Evolutionary conservation across 2,329 filamentous ascomycete genomes (phyloP).

Genomic region (Cryoendolithus antarcticus): DNA sequence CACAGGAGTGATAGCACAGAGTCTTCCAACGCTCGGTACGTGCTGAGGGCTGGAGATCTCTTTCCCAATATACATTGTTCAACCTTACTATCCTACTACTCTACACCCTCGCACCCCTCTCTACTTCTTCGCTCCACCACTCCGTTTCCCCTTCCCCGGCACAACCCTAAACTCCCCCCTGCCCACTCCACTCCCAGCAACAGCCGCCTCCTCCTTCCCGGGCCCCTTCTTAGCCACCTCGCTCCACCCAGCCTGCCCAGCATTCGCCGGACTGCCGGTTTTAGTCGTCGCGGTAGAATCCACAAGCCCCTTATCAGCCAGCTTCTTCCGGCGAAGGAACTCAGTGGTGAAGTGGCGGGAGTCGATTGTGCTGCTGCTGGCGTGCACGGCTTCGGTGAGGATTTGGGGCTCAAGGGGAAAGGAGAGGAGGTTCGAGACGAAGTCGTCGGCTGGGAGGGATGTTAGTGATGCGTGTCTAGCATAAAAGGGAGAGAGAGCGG

Average conservation of each 20-base stretch:
- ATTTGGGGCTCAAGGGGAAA: conserved; percentile 68
- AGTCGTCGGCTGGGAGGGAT: conserved; percentile 53
- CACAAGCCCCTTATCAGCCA: conserved; percentile 82
- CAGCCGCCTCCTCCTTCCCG: conserved; percentile 22
- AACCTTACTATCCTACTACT: too few species aligned
- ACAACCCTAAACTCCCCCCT: conserved; percentile 75
- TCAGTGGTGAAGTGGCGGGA: conserved; percentile 88
- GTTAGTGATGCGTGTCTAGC: conserved; percentile 21
- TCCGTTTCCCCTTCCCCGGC: conserved; percentile 67
- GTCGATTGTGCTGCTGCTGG: conserved; percentile 77
- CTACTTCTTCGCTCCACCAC: too few species aligned
- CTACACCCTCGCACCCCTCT: too few species aligned
- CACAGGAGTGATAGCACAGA: too few species aligned
- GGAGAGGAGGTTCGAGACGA: conserved; percentile 61
- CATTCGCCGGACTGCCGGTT: conserved; percentile 38
- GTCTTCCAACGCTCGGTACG: too few species aligned
- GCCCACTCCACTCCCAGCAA: conserved; percentile 22
- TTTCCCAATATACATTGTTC: too few species aligned
- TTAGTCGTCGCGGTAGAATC: conserved; percentile 46
- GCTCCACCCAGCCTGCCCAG: conserved; percentile 58
- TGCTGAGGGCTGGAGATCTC: too few species aligned
- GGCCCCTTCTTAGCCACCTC: conserved; percentile 92
- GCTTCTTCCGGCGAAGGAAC: conserved; percentile 82
- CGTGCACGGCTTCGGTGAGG: conserved; percentile 83
- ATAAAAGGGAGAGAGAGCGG: conserved; percentile 6